Conservation (phyloP, 2,329 filamentous ascomycete genomes). For the Microdochium trichocladiopsis region DNA sequence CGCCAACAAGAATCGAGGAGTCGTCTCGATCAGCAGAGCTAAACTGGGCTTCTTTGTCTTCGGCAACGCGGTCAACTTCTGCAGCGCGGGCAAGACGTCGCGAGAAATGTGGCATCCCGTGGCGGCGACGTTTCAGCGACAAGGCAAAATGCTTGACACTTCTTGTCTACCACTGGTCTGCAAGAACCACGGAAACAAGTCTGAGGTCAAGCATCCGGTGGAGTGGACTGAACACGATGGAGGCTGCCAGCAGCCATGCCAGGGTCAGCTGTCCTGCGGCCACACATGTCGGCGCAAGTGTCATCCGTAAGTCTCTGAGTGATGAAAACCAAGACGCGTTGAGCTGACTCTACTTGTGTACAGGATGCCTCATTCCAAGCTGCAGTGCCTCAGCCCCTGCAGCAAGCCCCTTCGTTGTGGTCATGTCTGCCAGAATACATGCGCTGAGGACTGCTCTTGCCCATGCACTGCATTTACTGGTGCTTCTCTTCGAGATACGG, state of each 20-base stretch:
- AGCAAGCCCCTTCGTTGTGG: conserved; percentile 14
- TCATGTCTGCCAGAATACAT: conserved; percentile 17
- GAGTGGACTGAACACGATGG: conserved; percentile 38
- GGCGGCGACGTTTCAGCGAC: conserved; percentile 28
- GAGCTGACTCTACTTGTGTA: no score
- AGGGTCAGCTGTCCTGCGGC: conserved; percentile 14
- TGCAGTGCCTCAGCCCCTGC: conserved; percentile 18
- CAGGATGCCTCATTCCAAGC: conserved; percentile 15
- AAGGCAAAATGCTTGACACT: conserved; percentile 19
- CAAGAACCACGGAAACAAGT: conserved; percentile 44
- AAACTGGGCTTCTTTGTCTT: conserved; percentile 78
- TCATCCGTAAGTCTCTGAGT: conserved; percentile 17
- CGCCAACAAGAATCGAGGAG: conserved; percentile 49
- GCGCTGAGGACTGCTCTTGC: conserved; percentile 17
- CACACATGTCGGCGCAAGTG: conserved; percentile 19
- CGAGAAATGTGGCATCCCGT: conserved; percentile 31
- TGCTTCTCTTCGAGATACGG: not conserved
- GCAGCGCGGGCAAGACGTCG: conserved; percentile 35
- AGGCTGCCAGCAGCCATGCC: conserved; percentile 16
- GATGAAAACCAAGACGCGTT: no score
- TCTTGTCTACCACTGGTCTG: conserved; percentile 58
- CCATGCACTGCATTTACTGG: conserved; percentile 1
- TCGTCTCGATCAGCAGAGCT: conserved; percentile 61
- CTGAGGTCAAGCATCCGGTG: conserved; percentile 41
- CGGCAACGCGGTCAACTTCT: conserved; percentile 57